Conservation (phyloP, 257 asterid species). For the Scutellaria barbata region DNA sequence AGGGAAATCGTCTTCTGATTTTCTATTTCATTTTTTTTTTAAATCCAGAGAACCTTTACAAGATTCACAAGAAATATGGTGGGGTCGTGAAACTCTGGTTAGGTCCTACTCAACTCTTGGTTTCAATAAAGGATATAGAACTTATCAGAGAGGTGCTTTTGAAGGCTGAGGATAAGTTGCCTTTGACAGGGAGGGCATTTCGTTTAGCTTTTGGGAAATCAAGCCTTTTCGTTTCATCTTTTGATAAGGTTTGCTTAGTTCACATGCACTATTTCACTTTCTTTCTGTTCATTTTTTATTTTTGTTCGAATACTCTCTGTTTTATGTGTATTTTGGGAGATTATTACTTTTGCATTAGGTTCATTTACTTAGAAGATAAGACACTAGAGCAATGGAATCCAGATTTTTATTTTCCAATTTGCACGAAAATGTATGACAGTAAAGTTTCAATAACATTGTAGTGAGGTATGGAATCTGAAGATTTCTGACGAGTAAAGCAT, state of each 20-base stretch:
- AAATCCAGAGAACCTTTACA: constrained; percentile 40
- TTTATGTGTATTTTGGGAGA: neutral
- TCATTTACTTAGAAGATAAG: constrained; percentile 5
- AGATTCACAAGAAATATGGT: constrained; percentile 48
- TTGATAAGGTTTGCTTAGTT: constrained; percentile 42
- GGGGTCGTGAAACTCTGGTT: constrained; percentile 51
- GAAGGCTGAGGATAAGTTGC: constrained; percentile 53
- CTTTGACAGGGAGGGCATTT: constrained; percentile 52
- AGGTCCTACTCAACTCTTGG: constrained; percentile 50
- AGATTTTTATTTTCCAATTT: neutral
- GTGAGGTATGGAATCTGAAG: neutral
- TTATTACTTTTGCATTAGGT: neutral
- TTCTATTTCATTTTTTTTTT: neutral
- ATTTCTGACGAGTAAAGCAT: constrained; percentile 16
- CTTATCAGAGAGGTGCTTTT: constrained; percentile 49
- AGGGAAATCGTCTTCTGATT: neutral
- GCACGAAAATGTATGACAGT: neutral
- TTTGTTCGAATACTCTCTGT: neutral
- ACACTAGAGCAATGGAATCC: neutral
- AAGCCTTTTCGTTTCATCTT: constrained; percentile 41
- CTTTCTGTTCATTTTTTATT: neutral
- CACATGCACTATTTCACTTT: neutral
- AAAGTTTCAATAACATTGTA: neutral
- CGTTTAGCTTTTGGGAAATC: constrained; percentile 43
- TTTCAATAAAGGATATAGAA: constrained; percentile 44